A percentile compares a stretch with the other conserved stretches of the same genome.
phyloP scores from a whole-genome alignment of 352 stramenopile species.

The Phytopythium vexans region DNA sequence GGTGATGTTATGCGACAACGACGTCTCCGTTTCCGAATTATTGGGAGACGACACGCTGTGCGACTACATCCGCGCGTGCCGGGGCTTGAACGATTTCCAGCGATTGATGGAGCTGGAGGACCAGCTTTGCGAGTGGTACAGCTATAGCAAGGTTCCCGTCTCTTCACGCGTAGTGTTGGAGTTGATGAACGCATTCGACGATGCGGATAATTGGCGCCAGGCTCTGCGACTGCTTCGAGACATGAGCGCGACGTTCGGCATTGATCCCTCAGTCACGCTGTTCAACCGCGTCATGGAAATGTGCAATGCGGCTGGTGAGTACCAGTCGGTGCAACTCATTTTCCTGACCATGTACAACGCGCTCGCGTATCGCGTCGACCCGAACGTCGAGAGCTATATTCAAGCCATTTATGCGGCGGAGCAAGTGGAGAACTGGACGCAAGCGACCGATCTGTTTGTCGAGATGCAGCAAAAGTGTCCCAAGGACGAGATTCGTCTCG shows the following conservation, averaged over 20 bases:
- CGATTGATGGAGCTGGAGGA: constrained; percentile 29
- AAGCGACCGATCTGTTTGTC: constrained; percentile 65
- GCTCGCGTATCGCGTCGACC: constrained; percentile 37
- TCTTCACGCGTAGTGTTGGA: constrained; percentile 30
- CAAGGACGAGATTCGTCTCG: constrained; percentile 44
- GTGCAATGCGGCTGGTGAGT: constrained; percentile 56
- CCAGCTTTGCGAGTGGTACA: constrained; percentile 41
- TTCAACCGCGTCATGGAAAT: constrained; percentile 61
- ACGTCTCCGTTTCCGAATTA: constrained; percentile 2
- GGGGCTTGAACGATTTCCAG: constrained; percentile 19
- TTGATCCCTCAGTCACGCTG: constrained; percentile 36
- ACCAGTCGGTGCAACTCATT: constrained; percentile 52
- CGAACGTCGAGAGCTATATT: constrained; percentile 62
- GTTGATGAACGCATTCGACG: constrained; percentile 47
- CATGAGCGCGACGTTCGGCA: constrained; percentile 35
- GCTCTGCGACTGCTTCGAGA: constrained; percentile 47
- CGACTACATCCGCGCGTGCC: constrained; percentile 40
- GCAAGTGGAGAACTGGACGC: constrained; percentile 60
- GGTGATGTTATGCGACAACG: neutral
- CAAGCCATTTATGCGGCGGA: constrained; percentile 71
- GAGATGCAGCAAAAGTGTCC: constrained; percentile 63
- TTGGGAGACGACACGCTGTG: constrained; percentile 34
- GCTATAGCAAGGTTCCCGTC: constrained; percentile 1
- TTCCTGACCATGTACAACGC: constrained; percentile 67
- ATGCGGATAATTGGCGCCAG: constrained; percentile 40